Percentiles rank a stretch among this genome's conserved stretches.
Evolutionary conservation across 345 rosid species (phyloP).

Genomic region (Murraya paniculata): DNA sequence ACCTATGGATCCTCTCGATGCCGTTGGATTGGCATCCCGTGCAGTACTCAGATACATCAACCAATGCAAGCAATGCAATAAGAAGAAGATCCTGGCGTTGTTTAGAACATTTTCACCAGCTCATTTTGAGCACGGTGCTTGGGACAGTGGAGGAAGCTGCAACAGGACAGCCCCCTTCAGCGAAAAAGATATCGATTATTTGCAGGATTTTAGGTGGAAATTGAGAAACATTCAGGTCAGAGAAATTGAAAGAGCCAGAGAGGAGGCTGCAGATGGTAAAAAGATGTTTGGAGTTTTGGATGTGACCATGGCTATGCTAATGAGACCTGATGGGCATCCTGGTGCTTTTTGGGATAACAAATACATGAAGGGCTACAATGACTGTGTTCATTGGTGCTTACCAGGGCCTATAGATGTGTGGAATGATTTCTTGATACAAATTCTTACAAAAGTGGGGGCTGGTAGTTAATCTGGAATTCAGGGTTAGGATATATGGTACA

Average conservation of each 20-base stretch:
- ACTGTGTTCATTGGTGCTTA: constrained; percentile 94
- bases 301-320: constrained; percentile 65
- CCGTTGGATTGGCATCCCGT: constrained; percentile 50
- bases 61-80: constrained; percentile 39
- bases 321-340: constrained; percentile 96
- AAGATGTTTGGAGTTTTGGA: constrained; percentile 55
- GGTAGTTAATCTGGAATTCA: constrained; percentile 4
- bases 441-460: constrained; percentile 26
- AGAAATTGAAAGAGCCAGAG: constrained; percentile 39
- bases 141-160: constrained; percentile 86
- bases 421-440: constrained; percentile 65
- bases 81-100: constrained; percentile 35
- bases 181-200: constrained; percentile 22
- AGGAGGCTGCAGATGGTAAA: constrained; percentile 14
- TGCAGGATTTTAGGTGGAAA: constrained; percentile 38
- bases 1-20: constrained; percentile 35
- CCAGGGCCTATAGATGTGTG: constrained; percentile 88
- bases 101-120: constrained; percentile 87
- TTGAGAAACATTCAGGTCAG: constrained; percentile 51
- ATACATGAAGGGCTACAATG: constrained; percentile 91
- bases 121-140: constrained; percentile 77
- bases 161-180: constrained; percentile 50
- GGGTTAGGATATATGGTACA: not conserved
- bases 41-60: constrained; percentile 47
- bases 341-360: constrained; percentile 70